Conservation (phyloP, 805 yeast species). For the Nakazawaea molendinolei region DNA sequence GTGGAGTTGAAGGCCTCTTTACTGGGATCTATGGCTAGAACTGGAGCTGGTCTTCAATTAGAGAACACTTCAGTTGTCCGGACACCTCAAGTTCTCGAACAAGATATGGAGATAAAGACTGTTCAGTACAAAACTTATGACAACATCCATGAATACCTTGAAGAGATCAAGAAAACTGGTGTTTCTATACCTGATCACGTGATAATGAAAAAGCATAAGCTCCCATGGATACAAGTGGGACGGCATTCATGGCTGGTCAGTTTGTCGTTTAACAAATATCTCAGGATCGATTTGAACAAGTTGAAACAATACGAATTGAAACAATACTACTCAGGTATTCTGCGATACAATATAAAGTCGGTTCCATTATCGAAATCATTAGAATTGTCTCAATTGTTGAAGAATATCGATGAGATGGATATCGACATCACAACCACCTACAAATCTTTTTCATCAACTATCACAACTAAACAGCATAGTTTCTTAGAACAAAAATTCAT, state of each 20-base stretch:
- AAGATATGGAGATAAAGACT: constrained; percentile 2
- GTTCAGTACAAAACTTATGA: constrained; percentile 11
- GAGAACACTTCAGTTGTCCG: constrained; percentile 43
- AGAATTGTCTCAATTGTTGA: constrained; percentile 16
- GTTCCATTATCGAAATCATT: constrained; percentile 10
- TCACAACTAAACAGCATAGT: constrained; percentile 19
- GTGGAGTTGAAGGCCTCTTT: constrained; percentile 51
- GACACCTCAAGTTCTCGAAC: constrained; percentile 8
- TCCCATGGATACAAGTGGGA: constrained; percentile 12
- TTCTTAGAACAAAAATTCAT: constrained; percentile 15
- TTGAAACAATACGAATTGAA: constrained; percentile 9
- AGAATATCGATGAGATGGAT: constrained; percentile 13
- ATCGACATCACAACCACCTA: constrained; percentile 7
- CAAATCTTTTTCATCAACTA: constrained; percentile 13
- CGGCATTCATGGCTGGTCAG: constrained; percentile 10
- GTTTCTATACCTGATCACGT: constrained; percentile 7
- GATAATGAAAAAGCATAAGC: constrained; percentile 1
- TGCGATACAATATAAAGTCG: not conserved
- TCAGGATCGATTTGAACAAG: constrained; percentile 10
- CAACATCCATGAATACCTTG: constrained; percentile 9
- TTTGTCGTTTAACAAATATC: constrained; percentile 4
- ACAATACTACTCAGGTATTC: constrained; percentile 6
- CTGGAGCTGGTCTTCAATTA: constrained; percentile 19
- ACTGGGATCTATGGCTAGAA: constrained; percentile 21
- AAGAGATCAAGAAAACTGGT: constrained; percentile 3